Percentiles rank a stretch among this genome's conserved stretches.
These are phyloP conservation scores for Fraxinus cuspidata DNA, from an alignment of 257 asterid species.

Conservation along the genomic window DNA sequence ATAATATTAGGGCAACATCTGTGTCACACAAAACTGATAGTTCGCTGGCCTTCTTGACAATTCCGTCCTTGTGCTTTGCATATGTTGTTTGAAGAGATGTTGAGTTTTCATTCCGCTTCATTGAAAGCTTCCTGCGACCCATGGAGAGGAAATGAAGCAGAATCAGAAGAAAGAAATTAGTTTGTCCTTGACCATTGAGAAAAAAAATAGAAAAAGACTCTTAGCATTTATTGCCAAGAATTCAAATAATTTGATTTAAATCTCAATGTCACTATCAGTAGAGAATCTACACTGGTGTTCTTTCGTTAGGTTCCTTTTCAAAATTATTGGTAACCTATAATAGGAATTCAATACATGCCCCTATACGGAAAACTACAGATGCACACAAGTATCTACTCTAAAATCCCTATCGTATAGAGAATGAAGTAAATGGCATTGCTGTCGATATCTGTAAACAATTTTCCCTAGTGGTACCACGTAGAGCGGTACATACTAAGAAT, in stretches of 20 bases:
- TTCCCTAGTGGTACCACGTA: background rate
- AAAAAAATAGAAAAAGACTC: background rate
- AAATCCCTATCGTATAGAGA: background rate
- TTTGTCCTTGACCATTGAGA: background rate
- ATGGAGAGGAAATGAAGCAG: constrained; percentile 19
- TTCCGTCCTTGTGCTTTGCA: constrained; percentile 64
- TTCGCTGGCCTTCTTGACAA: constrained; percentile 66
- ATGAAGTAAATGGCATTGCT: background rate
- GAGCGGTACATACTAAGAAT: background rate
- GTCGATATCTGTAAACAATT: background rate
- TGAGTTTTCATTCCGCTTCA: constrained; percentile 53
- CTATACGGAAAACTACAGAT: constrained; percentile 2
- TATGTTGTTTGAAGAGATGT: constrained; percentile 49
- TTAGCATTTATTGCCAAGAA: too few species aligned
- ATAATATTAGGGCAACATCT: constrained; percentile 66
- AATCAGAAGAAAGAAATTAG: background rate
- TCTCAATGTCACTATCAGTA: constrained; percentile 12
- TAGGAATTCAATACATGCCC: constrained; percentile 23
- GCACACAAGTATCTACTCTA: background rate
- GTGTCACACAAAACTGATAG: constrained; percentile 61
- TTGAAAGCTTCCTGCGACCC: constrained; percentile 61
- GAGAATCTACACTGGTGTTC: constrained; percentile 29
- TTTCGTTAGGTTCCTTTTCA: constrained; percentile 13
- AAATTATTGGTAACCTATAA: constrained; percentile 17
- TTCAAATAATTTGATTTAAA: too few species aligned